Evolutionary conservation across 208 protist species (phyloP).

Genomic region (Leishmania gerbilli): DNA sequence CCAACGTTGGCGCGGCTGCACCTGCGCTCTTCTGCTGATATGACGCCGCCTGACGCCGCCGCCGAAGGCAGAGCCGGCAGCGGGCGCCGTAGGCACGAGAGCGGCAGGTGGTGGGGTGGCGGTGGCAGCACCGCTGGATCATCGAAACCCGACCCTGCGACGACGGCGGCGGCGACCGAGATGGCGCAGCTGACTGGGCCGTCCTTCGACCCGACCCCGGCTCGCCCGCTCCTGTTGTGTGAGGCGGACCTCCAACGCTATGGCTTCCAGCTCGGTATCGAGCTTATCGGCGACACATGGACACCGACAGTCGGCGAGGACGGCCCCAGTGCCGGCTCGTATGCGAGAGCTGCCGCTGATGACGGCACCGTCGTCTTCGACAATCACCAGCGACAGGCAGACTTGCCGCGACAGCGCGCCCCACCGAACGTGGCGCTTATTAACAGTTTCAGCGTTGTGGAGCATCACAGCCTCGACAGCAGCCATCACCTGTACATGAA

Average conservation of each 20-base stretch:
- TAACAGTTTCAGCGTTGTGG: slow-evolving; percentile 89
- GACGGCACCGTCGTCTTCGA: not conserved
- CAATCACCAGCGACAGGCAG: not conserved
- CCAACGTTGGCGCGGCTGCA: slow-evolving; percentile 84
- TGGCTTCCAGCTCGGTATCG: slow-evolving; percentile 83
- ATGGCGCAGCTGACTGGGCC: not conserved
- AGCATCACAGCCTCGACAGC: slow-evolving; percentile 78
- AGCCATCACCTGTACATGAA: slow-evolving; percentile 77
- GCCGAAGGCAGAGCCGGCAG: not conserved
- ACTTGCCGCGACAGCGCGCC: slow-evolving; percentile 26
- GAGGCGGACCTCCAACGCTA: slow-evolving; percentile 59
- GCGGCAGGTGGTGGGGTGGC: slow-evolving; percentile 18
- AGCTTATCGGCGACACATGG: slow-evolving; percentile 85
- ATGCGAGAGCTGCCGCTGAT: not conserved
- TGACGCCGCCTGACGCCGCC: not conserved
- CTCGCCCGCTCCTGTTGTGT: slow-evolving; percentile 71
- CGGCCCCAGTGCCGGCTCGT: not conserved
- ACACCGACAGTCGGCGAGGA: slow-evolving; percentile 36
- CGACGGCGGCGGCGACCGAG: not conserved
- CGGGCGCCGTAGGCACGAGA: not conserved
- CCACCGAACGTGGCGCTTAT: slow-evolving; percentile 72
- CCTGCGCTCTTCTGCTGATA: slow-evolving; percentile 40
- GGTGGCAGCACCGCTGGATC: not conserved
- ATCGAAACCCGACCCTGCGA: not conserved
- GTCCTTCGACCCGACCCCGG: slow-evolving; percentile 26